Evolutionary conservation across 2,329 filamentous ascomycete genomes (phyloP).

Genomic region (Sclerotinia borealis): DNA sequence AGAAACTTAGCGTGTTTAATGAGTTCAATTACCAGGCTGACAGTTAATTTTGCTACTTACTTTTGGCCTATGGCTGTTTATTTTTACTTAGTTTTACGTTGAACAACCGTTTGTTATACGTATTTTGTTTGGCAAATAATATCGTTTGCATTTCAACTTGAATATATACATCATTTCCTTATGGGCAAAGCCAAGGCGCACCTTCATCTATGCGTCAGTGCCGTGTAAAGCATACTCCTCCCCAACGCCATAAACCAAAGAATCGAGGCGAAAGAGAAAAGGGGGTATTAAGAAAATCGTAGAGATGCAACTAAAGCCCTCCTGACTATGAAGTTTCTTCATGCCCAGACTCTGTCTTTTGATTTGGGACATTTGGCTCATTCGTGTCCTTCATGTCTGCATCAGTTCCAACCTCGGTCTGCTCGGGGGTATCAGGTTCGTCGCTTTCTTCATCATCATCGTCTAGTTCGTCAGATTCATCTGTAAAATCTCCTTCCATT

Average conservation of each 20-base stretch:
- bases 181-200: not conserved
- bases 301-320: not conserved
- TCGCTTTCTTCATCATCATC: slow-evolving; percentile 28
- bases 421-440: slow-evolving; percentile 31
- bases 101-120: not conserved
- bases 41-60: not conserved
- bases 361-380: slow-evolving; percentile 24
- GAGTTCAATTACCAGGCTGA: not conserved
- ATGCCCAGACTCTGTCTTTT: slow-evolving; percentile 13
- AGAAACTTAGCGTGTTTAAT: not conserved
- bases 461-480: slow-evolving; percentile 9
- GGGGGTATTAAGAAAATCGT: slow-evolving; percentile 3
- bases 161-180: slow-evolving; percentile 4
- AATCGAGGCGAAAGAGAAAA: not conserved
- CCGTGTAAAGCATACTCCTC: not conserved
- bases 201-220: slow-evolving; percentile 3
- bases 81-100: too few species aligned
- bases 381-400: slow-evolving; percentile 29
- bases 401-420: slow-evolving; percentile 18
- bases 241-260: slow-evolving; percentile 8
- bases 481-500: slow-evolving; percentile 28
- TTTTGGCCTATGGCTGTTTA: not conserved
- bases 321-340: not conserved
- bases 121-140: not conserved
- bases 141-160: slow-evolving; percentile 2